Evolutionary conservation across 2,329 filamentous ascomycete species (phyloP).

Genomic region (Hypoxylon sp.): DNA sequence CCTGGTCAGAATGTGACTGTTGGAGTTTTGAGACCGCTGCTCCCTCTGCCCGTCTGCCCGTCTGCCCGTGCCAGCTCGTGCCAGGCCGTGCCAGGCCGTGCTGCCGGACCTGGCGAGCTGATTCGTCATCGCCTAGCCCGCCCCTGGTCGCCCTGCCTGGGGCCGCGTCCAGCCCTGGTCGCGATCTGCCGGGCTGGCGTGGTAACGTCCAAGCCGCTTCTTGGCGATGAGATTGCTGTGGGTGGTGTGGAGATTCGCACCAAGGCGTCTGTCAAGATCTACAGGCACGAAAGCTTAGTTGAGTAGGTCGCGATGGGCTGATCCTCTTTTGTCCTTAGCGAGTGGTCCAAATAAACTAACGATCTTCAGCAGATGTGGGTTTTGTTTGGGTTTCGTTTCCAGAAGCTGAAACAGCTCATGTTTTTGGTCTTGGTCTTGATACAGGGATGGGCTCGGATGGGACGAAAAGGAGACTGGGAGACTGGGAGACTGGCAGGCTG

Average conservation of each 20-base stretch:
- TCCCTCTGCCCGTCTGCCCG: no score
- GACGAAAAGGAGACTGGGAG: neutral
- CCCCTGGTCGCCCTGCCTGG: no score
- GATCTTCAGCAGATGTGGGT: conserved; percentile 5
- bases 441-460: neutral
- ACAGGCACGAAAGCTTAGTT: conserved; percentile 29
- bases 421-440: conserved; percentile 6
- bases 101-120: no score
- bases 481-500: no score
- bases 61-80: no score
- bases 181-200: no score
- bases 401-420: conserved; percentile 27
- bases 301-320: no score
- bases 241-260: conserved; percentile 13
- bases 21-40: conserved; percentile 23
- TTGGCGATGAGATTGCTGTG: conserved; percentile 29
- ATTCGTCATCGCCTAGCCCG: no score
- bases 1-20: conserved; percentile 24
- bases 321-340: neutral
- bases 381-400: conserved; percentile 12
- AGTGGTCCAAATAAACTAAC: neutral
- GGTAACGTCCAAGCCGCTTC: conserved; percentile 3
- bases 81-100: no score
- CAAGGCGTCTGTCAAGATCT: conserved; percentile 26
- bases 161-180: no score